Evolutionary conservation across 2,329 filamentous ascomycete species (phyloP), one percentile per base, ranked within the genome.

Genomic region (Geosmithia morbida): DNA sequence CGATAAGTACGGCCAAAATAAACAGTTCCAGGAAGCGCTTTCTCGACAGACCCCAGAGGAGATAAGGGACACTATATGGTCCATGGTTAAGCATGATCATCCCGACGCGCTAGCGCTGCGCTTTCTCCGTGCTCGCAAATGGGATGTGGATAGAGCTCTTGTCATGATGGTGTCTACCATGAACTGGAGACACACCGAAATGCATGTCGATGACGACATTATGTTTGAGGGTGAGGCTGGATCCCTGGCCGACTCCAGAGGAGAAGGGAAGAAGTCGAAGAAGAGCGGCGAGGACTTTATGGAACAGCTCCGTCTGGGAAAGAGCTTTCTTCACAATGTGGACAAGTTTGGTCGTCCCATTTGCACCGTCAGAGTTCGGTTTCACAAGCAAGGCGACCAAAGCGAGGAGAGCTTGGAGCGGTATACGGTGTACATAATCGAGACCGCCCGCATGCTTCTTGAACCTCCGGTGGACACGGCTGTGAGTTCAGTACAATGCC

Each of bases 141-240:
- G 92, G 92, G 87, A 98, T 59, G 81, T 95, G 17, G 83, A 95
- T 46, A 88, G 87, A 61, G 92, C 92, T 3, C 72, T 97, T 22
- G 76, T 95, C 54, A 98, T 98, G 92, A 69, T 96, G 62, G 76
- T 98, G 42, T 87, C 87, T 2, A 95, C 92, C 1, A 86, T 97
- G 77, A 84, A 87, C 61, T 98, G 92, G 92, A 80, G 92, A 53
- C 68, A 80, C 48, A 72, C 75, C 39, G 87, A 94, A 50, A 83
- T 92, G 73, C 80, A 87, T 55, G 86, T 97, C 18, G 92, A 98
- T 59, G 82, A 86, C 49, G 86, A 94, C 55, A 83, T 98, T 56
- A 85, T 94, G 75, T 67, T 67, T 51, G 77, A 79, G 39, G 88
- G 87, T 42, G 88, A 95, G 60, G 75, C 72, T 26, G 72, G 71